Conservation (phyloP, 805 yeast species). For the Wickerhamomyces bovis region DNA sequence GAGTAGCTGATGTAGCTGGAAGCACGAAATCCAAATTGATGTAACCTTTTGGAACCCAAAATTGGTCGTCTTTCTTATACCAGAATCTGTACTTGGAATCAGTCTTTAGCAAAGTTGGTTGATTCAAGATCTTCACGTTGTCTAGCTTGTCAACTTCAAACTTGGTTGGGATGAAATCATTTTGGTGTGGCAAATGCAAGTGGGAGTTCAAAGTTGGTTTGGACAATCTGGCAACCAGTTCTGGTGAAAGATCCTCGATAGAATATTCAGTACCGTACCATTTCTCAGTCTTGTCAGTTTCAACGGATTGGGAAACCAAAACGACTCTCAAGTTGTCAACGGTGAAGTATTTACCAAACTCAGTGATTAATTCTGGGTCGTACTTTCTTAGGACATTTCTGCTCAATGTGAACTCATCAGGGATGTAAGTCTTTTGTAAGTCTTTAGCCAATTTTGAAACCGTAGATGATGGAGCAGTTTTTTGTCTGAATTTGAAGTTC, state of each 20-base stretch:
- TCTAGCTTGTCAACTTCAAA: slow-evolving; percentile 52
- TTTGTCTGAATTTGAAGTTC: slow-evolving; percentile 76
- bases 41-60: slow-evolving; percentile 82
- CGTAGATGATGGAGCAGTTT: slow-evolving; percentile 62
- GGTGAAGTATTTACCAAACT: slow-evolving; percentile 43
- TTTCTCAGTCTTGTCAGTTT: slow-evolving; percentile 51
- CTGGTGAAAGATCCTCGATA: slow-evolving; percentile 36
- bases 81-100: slow-evolving; percentile 56
- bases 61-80: slow-evolving; percentile 87
- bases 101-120: slow-evolving; percentile 57
- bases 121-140: slow-evolving; percentile 31
- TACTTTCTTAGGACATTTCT: slow-evolving; percentile 51
- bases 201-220: slow-evolving; percentile 26
- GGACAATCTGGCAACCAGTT: slow-evolving; percentile 30
- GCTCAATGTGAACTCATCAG: slow-evolving; percentile 59
- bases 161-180: slow-evolving; percentile 76
- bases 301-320: slow-evolving; percentile 47
- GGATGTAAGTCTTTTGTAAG: slow-evolving; percentile 54
- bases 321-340: slow-evolving; percentile 56
- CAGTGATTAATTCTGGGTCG: slow-evolving; percentile 46
- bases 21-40: slow-evolving; percentile 58
- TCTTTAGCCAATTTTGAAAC: slow-evolving; percentile 61
- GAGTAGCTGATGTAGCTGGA: slow-evolving; percentile 58
- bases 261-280: slow-evolving; percentile 91
- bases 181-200: slow-evolving; percentile 62